Conservation (phyloP, 2,329 filamentous ascomycete species). For the Fusarium sp. region DNA sequence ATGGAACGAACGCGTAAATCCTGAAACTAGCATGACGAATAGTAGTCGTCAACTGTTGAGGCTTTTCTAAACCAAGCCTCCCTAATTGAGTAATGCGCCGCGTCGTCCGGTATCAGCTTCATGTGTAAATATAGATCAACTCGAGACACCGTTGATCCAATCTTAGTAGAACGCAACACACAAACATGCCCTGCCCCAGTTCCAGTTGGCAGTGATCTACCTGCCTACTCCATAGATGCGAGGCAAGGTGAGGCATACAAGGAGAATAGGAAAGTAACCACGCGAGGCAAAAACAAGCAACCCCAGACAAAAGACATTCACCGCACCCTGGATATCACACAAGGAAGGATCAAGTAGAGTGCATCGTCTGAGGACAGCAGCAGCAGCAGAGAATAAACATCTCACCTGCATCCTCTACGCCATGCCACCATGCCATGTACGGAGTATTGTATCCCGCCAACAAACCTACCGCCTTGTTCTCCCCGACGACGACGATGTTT, state of each 20-base stretch:
- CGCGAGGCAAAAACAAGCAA: slow-evolving; percentile 1
- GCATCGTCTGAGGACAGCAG: neutral
- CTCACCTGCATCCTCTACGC: neutral
- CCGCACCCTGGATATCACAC: neutral
- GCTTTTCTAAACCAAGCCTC: slow-evolving; percentile 13
- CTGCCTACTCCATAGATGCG: neutral
- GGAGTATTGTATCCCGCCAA: neutral
- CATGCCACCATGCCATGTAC: neutral
- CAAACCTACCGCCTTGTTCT: neutral
- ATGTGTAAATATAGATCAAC: slow-evolving; percentile 8
- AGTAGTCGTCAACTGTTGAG: slow-evolving; percentile 26
- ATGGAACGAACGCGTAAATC: neutral
- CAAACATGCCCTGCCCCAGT: neutral
- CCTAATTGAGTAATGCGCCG: neutral
- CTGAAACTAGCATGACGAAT: neutral
- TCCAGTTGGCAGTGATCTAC: neutral
- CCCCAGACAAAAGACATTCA: neutral
- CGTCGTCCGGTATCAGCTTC: neutral
- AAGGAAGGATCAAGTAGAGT: neutral
- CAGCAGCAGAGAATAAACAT: neutral
- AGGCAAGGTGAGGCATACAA: neutral
- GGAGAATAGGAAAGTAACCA: neutral
- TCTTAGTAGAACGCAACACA: slow-evolving; percentile 13
- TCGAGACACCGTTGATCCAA: neutral
- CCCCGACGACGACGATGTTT: neutral